Conservation (phyloP, 2,329 filamentous ascomycete species). For the Penicillium paneum region DNA sequence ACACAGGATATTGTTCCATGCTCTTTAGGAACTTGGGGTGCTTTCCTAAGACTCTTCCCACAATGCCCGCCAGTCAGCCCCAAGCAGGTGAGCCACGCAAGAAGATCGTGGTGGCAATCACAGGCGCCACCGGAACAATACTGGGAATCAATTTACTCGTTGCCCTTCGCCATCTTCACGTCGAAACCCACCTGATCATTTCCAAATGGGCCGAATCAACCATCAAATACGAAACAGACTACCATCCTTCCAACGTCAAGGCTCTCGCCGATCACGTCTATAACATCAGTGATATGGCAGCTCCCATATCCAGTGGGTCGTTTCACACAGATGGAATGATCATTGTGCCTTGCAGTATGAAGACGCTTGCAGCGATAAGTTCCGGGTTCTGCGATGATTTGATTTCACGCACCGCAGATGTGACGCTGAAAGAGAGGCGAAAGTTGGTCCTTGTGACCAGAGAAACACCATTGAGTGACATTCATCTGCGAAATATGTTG, state of each 20-base stretch:
- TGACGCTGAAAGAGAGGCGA: constrained; percentile 47
- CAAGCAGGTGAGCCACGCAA: no score
- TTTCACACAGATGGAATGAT: constrained; percentile 49
- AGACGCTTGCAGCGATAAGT: constrained; percentile 46
- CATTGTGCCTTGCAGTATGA: constrained; percentile 49
- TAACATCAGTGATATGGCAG: constrained; percentile 45
- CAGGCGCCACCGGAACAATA: constrained; percentile 50
- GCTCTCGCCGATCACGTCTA: constrained; percentile 42
- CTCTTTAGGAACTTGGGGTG: no score
- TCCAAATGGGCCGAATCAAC: constrained; percentile 51
- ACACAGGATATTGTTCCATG: no score
- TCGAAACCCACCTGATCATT: constrained; percentile 51
- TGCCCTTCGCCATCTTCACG: constrained; percentile 41
- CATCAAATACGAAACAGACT: constrained; percentile 48
- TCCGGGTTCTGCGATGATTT: constrained; percentile 47
- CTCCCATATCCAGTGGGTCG: constrained; percentile 46
- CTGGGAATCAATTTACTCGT: constrained; percentile 45
- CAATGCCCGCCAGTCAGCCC: no score
- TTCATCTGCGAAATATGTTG: constrained; percentile 49
- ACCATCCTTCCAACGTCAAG: constrained; percentile 36
- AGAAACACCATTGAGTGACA: constrained; percentile 49
- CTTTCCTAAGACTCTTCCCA: no score
- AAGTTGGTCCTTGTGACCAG: constrained; percentile 42
- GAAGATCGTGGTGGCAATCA: constrained; percentile 49
- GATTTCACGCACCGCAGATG: constrained; percentile 47